Conservation (phyloP, 176 grass and related monocot species). For the Musa troglodytarum region DNA sequence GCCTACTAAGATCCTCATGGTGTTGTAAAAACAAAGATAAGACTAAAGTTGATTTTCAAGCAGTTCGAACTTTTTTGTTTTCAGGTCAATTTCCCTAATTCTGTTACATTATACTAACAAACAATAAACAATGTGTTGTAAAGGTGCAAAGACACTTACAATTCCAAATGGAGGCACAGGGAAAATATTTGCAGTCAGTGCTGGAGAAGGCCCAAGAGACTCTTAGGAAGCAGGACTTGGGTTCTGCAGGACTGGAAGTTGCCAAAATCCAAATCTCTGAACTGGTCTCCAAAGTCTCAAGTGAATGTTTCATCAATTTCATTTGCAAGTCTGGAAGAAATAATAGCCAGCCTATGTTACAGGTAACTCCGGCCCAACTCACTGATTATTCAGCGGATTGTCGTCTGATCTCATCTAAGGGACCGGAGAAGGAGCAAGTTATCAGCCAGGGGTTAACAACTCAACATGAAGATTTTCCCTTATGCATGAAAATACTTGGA, state of each 20-base stretch:
- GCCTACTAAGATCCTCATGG: background rate
- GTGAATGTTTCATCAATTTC: conserved; percentile 28
- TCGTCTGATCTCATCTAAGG: conserved; percentile 60
- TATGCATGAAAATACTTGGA: background rate
- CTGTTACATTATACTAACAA: background rate
- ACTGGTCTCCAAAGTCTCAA: conserved; percentile 68
- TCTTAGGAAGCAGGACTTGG: conserved; percentile 48
- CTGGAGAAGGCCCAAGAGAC: conserved; percentile 90
- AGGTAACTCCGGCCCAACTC: conserved; percentile 30
- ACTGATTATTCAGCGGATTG: conserved; percentile 55
- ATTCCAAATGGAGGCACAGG: conserved; percentile 90
- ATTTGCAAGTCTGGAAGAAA: conserved; percentile 21
- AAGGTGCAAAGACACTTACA: conserved; percentile 91
- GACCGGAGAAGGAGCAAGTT: conserved; percentile 55
- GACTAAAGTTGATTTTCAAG: background rate
- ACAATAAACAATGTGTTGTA: background rate
- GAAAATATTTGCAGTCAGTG: conserved; percentile 83
- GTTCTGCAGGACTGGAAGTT: conserved; percentile 44
- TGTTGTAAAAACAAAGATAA: background rate
- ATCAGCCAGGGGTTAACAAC: background rate
- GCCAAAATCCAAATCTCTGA: conserved; percentile 73
- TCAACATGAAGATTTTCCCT: background rate
- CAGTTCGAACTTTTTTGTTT: background rate
- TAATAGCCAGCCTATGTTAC: conserved; percentile 39
- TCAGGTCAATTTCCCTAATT: background rate